Base-by-base conservation (phyloP, 2,329 filamentous ascomycete species). In the Penicillium sp. region DNA sequence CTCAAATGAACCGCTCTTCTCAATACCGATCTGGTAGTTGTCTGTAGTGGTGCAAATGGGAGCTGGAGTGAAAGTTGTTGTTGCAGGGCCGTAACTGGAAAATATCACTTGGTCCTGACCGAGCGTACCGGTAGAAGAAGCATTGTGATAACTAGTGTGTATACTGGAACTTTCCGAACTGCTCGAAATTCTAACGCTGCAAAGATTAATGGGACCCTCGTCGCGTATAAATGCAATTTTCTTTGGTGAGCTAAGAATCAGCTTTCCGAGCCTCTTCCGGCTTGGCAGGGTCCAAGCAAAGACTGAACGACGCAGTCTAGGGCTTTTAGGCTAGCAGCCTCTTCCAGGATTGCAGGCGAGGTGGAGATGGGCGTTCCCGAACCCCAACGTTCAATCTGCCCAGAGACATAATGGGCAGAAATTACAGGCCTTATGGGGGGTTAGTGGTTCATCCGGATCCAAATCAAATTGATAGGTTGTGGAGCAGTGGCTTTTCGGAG, bases 11-110 rank as follows among this genome's bases (percentile, higher is more conserved):
- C 34, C 34, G 34, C n/a, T 34, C n/a, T 16, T 39, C 11, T 21
- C 26, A 5, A 18, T 3, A 37, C 16, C 34, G 18, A 37, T 19
- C 16, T 2, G 10, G 34, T 18, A 14, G 3, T 18, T 16, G 11
- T 50, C 36, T 8, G 29, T 13, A 4, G 39, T 37, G 7, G 48
- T 28, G 40, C 55, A 55, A 28, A 39, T 47, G 21, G 55, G 21
- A 8, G 52, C 33, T 8, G 52, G 48, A 4, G 55, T 58, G 40
- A 47, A 58, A 4, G 55, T 55, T 10, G 55, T 55, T 14, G 55
- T 58, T 11, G 52, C 9, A 24, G 55, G 55, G 1, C 48, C 55
- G 24, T 33, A 44, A 26, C 55, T 58, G 9, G 14, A 26, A 39
- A 58, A 58, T 21, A 52, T 58, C 16, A 33, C 31, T n/a, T 5